phyloP scores from a whole-genome alignment of 495 filamentous ascomycete species.

The Saxispiralis lemnorum region DNA sequence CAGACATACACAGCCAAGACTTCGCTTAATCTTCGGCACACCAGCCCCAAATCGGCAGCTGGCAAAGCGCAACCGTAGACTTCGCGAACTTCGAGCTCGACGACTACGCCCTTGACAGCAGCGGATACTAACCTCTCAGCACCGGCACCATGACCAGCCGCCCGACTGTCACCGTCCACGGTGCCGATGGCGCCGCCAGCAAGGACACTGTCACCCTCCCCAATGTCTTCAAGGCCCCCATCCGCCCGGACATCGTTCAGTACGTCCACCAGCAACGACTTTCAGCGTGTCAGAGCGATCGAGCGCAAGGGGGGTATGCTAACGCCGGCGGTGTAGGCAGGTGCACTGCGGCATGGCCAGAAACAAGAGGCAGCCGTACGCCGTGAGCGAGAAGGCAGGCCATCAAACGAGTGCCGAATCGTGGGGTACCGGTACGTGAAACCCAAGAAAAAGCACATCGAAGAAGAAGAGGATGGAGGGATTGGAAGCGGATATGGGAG shows the following conservation, averaged over 20 bases:
- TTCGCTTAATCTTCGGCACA: not conserved
- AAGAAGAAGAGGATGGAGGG: not conserved
- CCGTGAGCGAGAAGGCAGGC: slow-evolving; percentile 99
- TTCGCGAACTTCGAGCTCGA: not conserved
- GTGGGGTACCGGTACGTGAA: slow-evolving; percentile 92
- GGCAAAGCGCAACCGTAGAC: not conserved
- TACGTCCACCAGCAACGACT: slow-evolving; percentile 24
- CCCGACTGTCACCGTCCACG: slow-evolving; percentile 87
- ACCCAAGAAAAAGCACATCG: not conserved
- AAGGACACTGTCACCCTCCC: slow-evolving; percentile 76
- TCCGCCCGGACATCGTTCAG: slow-evolving; percentile 98
- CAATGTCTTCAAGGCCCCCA: slow-evolving; percentile 84
- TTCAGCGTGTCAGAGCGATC: not conserved
- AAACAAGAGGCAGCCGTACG: slow-evolving; percentile 99
- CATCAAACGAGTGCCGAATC: slow-evolving; percentile 99
- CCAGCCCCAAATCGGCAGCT: not conserved
- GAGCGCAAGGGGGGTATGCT: slow-evolving; percentile 20
- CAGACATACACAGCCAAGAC: not conserved
- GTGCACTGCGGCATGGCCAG: slow-evolving; percentile 99
- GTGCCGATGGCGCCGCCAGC: slow-evolving; percentile 77
- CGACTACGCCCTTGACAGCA: not conserved
- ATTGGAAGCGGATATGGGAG: not conserved
- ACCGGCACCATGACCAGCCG: slow-evolving; percentile 61
- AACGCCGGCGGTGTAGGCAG: slow-evolving; percentile 32
- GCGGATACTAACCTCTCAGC: slow-evolving; percentile 1